A percentile compares a stretch with the other conserved stretches of the same genome.
Evolutionary conservation across 768 basidiomycete species (phyloP).

Genomic region (Pleurotus sapidus): DNA sequence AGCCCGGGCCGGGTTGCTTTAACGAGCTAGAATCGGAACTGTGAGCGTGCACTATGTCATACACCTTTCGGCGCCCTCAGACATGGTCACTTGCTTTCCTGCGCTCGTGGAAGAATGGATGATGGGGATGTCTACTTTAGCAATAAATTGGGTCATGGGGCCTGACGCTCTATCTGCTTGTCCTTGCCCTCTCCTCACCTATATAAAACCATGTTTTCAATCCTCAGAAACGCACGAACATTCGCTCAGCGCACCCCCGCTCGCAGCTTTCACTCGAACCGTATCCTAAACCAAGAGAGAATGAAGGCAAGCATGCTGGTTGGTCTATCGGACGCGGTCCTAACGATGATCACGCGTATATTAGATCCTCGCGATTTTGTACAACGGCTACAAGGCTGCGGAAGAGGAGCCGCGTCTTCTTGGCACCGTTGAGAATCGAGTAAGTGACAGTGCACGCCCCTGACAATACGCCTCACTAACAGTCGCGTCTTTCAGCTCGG

Average conservation of each 20-base stretch:
- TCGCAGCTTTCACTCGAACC: conserved; percentile 4
- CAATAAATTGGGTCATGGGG: conserved; percentile 9
- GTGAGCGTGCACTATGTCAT: not conserved
- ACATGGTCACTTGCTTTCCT: conserved; percentile 7
- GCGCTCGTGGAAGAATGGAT: conserved; percentile 1
- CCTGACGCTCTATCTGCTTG: not conserved
- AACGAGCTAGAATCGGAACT: conserved; percentile 1
- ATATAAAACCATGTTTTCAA: conserved; percentile 7
- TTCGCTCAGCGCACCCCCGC: not conserved
- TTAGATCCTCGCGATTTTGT: conserved; percentile 73
- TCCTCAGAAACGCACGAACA: conserved; percentile 4
- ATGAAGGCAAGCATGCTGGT: conserved; percentile 3
- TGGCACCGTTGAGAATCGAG: conserved; percentile 81
- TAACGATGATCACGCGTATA: not conserved
- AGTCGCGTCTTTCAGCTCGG: conserved; percentile 51
- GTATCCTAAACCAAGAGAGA: not conserved
- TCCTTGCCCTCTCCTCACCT: not conserved
- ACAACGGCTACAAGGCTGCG: conserved; percentile 66
- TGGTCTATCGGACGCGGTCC: not conserved
- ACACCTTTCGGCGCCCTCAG: not conserved
- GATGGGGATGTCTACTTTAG: not conserved
- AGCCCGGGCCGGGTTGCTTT: conserved; percentile 1
- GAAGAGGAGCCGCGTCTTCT: conserved; percentile 69
- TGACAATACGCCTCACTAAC: not conserved
- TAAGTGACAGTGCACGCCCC: conserved; percentile 15